Evolutionary conservation across 805 yeast species (phyloP).

Genomic region (Henningerozyma blattae): DNA sequence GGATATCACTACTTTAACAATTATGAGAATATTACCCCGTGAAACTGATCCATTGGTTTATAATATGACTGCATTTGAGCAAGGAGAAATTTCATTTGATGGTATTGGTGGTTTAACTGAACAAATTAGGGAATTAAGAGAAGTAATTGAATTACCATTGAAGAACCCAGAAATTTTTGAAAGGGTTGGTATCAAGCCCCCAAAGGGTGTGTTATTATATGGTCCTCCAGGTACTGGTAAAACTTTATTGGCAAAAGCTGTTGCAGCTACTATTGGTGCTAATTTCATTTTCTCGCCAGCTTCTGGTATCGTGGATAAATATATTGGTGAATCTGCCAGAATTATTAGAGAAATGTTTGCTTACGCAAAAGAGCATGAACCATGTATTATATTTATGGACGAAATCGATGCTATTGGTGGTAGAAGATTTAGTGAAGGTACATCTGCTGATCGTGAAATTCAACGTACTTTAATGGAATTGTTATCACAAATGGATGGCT

Average conservation of each 20-base stretch:
- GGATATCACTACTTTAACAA: constrained; percentile 95
- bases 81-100: constrained; percentile 91
- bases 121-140: constrained; percentile 92
- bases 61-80: constrained; percentile 95
- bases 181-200: constrained; percentile 97
- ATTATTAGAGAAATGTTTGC: constrained; percentile 96
- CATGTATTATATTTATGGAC: constrained; percentile 97
- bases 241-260: constrained; percentile 91
- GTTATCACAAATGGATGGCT: constrained; percentile 97
- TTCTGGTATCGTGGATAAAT: constrained; percentile 93
- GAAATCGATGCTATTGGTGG: constrained; percentile 99
- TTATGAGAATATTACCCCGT: constrained; percentile 93
- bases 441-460: constrained; percentile 96
- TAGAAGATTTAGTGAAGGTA: constrained; percentile 93
- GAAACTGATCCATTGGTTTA: constrained; percentile 97
- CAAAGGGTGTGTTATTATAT: constrained; percentile 90
- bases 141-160: constrained; percentile 92
- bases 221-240: constrained; percentile 99
- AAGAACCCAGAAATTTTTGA: constrained; percentile 93
- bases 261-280: constrained; percentile 97
- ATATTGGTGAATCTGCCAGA: constrained; percentile 96
- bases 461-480: constrained; percentile 97
- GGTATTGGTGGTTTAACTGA: constrained; percentile 95
- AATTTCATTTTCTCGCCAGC: constrained; percentile 98
- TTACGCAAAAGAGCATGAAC: constrained; percentile 95